Evolutionary conservation across 75 land plant genomes (phyloP).

Genomic region (Cryptomeria japonica): DNA sequence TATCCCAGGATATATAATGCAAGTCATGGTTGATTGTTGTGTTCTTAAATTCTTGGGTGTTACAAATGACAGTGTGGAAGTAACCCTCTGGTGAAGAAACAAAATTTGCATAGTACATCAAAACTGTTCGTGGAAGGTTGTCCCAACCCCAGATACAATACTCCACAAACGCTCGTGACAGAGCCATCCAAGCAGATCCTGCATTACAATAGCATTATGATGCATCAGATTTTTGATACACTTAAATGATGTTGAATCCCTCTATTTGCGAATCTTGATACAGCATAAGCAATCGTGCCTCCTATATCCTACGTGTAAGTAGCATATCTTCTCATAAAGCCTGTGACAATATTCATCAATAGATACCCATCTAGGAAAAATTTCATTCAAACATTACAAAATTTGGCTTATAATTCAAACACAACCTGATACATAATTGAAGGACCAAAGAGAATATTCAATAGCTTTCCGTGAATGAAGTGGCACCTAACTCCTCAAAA

Average conservation of each 20-base stretch:
- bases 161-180: constrained; percentile 59
- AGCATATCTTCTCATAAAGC: not conserved
- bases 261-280: not conserved
- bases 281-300: not conserved
- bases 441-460: not conserved
- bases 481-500: not conserved
- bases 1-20: constrained; percentile 89
- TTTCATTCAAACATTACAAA: not conserved
- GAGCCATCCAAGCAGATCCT: constrained; percentile 82
- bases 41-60: constrained; percentile 51
- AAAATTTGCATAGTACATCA: constrained; percentile 75
- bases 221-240: not conserved
- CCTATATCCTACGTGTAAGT: not conserved
- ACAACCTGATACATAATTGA: not conserved
- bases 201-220: constrained; percentile 14
- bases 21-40: constrained; percentile 90
- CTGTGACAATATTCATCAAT: not conserved
- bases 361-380: not conserved
- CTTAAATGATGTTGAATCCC: not conserved
- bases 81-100: constrained; percentile 64
- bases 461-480: not conserved
- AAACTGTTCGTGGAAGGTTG: constrained; percentile 59
- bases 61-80: constrained; percentile 54
- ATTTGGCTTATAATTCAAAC: not conserved
- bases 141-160: constrained; percentile 68